A percentile compares a stretch with the other conserved stretches of the same genome.
Conservation (phyloP, 1,284 basidiomycete species). For the Mycena sp. region DNA sequence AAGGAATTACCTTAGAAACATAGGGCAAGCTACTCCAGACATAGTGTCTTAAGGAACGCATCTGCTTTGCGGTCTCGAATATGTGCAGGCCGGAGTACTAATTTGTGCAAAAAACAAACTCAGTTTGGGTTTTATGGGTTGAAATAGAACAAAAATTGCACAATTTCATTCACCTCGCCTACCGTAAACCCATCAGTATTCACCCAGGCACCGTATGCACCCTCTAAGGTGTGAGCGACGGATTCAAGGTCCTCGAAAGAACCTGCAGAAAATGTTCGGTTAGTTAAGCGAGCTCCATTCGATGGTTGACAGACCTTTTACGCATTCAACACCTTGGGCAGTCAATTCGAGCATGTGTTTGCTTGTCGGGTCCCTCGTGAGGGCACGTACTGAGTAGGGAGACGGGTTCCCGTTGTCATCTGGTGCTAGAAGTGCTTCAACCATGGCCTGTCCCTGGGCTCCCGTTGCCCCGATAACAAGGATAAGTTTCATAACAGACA, state of each 20-base stretch:
- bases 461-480: constrained; percentile 55
- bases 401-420: constrained; percentile 41
- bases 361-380: constrained; percentile 48
- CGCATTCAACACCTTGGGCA: constrained; percentile 45
- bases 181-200: constrained; percentile 49
- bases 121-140: too few species aligned
- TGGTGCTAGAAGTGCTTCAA: constrained; percentile 44
- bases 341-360: constrained; percentile 40
- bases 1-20: constrained; percentile 38
- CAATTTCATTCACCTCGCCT: constrained; percentile 45
- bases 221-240: constrained; percentile 40
- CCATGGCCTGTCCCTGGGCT: constrained; percentile 50
- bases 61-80: constrained; percentile 45
- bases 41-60: constrained; percentile 45
- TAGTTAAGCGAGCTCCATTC: not conserved
- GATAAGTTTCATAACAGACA: constrained; percentile 40
- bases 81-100: constrained; percentile 45
- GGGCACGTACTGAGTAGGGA: constrained; percentile 48
- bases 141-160: not conserved
- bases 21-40: constrained; percentile 51
- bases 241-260: constrained; percentile 39
- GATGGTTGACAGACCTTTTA: constrained; percentile 38
- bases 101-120: too few species aligned
- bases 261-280: constrained; percentile 21
- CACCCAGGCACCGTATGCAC: constrained; percentile 46